Evolutionary conservation across 225 moss, liverwort and hornwort species (phyloP).

Genomic region (Physcomitrellopsis africana): DNA sequence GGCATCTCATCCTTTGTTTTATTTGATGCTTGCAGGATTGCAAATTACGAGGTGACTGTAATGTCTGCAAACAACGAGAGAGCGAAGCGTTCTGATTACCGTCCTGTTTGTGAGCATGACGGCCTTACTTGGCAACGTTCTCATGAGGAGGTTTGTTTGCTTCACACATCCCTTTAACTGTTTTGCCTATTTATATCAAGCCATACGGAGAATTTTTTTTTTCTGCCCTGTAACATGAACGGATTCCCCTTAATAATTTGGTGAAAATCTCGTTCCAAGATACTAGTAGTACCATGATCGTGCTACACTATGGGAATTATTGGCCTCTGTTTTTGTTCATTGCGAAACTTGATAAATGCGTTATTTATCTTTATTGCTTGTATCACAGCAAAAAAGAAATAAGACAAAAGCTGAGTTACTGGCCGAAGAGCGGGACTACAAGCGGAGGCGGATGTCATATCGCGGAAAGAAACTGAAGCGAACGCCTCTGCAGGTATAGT

Average conservation of each 20-base stretch:
- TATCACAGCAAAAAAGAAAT: constrained; percentile 64
- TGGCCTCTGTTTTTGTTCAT: neutral
- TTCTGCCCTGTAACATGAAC: neutral
- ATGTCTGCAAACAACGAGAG: constrained; percentile 60
- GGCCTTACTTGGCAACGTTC: constrained; percentile 96
- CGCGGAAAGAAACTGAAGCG: constrained; percentile 89
- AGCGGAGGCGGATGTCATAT: constrained; percentile 95
- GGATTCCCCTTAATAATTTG: neutral
- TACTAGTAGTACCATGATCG: neutral
- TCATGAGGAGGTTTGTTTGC: constrained; percentile 66
- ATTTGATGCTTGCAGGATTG: constrained; percentile 51
- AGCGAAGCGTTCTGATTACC: constrained; percentile 59
- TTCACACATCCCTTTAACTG: neutral
- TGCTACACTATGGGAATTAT: neutral
- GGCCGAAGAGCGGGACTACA: constrained; percentile 98
- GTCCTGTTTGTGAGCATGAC: constrained; percentile 80
- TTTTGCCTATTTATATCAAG: neutral
- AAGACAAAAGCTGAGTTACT: constrained; percentile 89
- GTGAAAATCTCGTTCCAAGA: constrained; percentile 3
- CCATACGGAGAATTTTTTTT: neutral
- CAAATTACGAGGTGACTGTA: constrained; percentile 68
- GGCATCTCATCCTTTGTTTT: constrained; percentile 17
- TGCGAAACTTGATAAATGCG: constrained; percentile 17
- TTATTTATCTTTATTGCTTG: neutral
- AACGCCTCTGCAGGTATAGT: constrained; percentile 71